Evolutionary conservation across 2,329 filamentous ascomycete genomes (phyloP), one percentile per base, ranked within the genome.

Genomic region (Alternaria triticina): DNA sequence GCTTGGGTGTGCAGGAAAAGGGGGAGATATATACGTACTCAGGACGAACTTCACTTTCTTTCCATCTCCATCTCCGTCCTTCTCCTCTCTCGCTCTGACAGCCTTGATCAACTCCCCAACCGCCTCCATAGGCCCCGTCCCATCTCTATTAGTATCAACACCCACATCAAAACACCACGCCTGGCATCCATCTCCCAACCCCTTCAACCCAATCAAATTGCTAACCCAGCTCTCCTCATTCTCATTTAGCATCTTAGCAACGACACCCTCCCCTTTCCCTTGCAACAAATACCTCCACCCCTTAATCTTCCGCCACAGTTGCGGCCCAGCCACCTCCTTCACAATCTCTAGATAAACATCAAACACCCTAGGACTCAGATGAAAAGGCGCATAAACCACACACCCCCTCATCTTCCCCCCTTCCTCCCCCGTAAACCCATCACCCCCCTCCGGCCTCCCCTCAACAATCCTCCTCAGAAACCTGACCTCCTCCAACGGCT

Each of bases 281-380:
- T 97, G 94, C 52, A 97, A 80, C 63, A 97, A 82, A 77, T 94
- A 97, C 52, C 95, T 83, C 74, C 96, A 94, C 0, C 94, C 95
- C 63, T 89, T 90, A 27, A 97, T 83, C 77, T 88, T 88, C 47
- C 73, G 71, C 89, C 89, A 96, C 15, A 87, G 85, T 49, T 78
- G 76, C 45, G 85, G 83, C 1, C 90, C 91, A 0, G 90, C 89
- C 57, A 82, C 83, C 65, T 87, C 82, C 75, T 88, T 82, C 3
- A 89, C 91, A 15, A 84, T 74, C 0, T 79, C 79, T 6, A 97
- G 82, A 77, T 96, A 97, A 66, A 81, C 79, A 65, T 86, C 82
- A 75, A 97, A 80, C 0, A 84, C 85, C 6, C 79, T 82, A 0
- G 85, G 76, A 0, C 91, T 89, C 45, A 88, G 87, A 10, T 91